Evolutionary conservation across 2,329 filamentous ascomycete genomes (phyloP).

Genomic region (Beauveria pseudobassiana): DNA sequence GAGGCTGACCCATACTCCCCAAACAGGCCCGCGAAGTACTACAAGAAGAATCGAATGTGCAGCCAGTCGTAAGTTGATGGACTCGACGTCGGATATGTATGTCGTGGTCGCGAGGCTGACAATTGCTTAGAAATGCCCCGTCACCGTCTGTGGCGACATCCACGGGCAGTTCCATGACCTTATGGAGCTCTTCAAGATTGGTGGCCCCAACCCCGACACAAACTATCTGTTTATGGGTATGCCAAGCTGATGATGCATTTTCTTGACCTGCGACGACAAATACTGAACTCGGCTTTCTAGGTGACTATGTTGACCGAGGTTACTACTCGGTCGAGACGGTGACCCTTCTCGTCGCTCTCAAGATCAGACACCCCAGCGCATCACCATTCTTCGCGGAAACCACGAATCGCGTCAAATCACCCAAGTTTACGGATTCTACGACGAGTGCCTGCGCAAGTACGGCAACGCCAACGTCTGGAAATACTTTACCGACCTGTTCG

Average conservation of each 20-base stretch:
- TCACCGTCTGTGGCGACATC: conserved; percentile 98
- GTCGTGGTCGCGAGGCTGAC: neutral
- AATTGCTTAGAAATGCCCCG: conserved; percentile 75
- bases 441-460: conserved; percentile 95
- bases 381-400: conserved; percentile 94
- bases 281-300: conserved; percentile 34
- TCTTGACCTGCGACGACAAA: neutral
- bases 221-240: conserved; percentile 95
- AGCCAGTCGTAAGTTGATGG: conserved; percentile 73
- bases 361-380: conserved; percentile 90
- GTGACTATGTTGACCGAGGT: conserved; percentile 95
- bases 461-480: conserved; percentile 99
- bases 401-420: conserved; percentile 97
- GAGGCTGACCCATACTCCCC: conserved; percentile 7
- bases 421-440: conserved; percentile 98
- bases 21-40: conserved; percentile 84
- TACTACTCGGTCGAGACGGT: conserved; percentile 99
- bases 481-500: conserved; percentile 99
- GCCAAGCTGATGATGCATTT: conserved; percentile 10
- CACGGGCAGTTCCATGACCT: conserved; percentile 99
- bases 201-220: conserved; percentile 92
- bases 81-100: neutral
- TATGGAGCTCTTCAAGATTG: conserved; percentile 98
- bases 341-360: conserved; percentile 92
- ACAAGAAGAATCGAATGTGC: conserved; percentile 96